Evolutionary conservation across 495 filamentous ascomycete genomes (phyloP).

Genomic region (Cercophora sp.): DNA sequence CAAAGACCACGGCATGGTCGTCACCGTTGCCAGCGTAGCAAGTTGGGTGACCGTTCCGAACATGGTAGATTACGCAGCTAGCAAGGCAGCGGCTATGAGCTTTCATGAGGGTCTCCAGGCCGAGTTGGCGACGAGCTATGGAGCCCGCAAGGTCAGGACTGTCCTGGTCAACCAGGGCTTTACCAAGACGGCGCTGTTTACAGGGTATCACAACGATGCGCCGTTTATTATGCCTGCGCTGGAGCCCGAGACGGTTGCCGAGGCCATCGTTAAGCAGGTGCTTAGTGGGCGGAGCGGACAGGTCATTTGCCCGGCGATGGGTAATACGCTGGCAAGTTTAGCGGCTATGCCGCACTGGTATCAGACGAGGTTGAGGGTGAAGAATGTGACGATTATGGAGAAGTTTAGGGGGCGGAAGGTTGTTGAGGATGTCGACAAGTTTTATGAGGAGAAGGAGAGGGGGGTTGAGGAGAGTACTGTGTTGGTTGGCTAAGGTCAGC

Average conservation of each 20-base stretch:
- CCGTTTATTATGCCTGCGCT: conserved; percentile 53
- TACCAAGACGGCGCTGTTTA: conserved; percentile 58
- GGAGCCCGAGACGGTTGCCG: conserved; percentile 61
- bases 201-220: conserved; percentile 51
- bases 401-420: conserved; percentile 46
- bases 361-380: conserved; percentile 30
- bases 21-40: conserved; percentile 65
- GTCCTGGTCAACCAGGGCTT: conserved; percentile 64
- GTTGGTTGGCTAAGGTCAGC: conserved; percentile 23
- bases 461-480: conserved; percentile 30
- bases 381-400: conserved; percentile 39
- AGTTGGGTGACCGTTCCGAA: conserved; percentile 56
- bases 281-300: conserved; percentile 54
- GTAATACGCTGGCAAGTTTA: conserved; percentile 28
- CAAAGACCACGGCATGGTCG: conserved; percentile 67
- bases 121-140: conserved; percentile 58
- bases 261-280: conserved; percentile 58
- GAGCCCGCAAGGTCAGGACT: conserved; percentile 61
- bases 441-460: conserved; percentile 35
- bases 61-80: conserved; percentile 65
- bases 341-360: conserved; percentile 46
- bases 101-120: conserved; percentile 68
- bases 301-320: conserved; percentile 51
- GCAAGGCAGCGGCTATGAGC: conserved; percentile 61
- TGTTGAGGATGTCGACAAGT: conserved; percentile 41